Evolutionary conservation across 352 stramenopile genomes (phyloP).

Genomic region (Pythium scleroteichum): DNA sequence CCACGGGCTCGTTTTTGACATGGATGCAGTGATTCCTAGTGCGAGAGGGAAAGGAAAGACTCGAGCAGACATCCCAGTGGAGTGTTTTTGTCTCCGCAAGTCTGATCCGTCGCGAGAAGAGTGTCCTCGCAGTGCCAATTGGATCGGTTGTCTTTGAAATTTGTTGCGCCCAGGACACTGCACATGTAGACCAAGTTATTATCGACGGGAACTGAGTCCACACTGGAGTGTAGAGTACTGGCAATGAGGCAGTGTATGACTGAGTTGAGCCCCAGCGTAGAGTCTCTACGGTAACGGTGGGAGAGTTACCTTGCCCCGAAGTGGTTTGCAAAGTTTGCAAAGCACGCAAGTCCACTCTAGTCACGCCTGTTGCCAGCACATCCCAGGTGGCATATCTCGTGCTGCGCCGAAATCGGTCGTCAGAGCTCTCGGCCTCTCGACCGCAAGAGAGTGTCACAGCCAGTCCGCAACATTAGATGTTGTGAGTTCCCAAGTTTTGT

Average conservation of each 20-base stretch:
- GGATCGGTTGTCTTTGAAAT: background rate
- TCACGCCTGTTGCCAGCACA: slow-evolving; percentile 6
- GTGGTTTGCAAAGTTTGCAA: background rate
- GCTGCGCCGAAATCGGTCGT: background rate
- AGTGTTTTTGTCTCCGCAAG: background rate
- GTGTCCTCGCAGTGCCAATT: background rate
- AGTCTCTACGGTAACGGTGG: too few species aligned
- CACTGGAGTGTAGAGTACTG: too few species aligned
- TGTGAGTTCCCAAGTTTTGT: too few species aligned
- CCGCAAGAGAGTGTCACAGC: too few species aligned
- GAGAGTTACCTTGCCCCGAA: too few species aligned
- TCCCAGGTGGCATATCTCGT: slow-evolving; percentile 9
- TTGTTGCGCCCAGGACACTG: too few species aligned
- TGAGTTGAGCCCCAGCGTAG: too few species aligned
- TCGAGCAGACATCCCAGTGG: background rate
- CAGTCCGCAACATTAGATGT: too few species aligned
- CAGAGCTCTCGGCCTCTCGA: too few species aligned
- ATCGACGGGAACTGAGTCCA: too few species aligned
- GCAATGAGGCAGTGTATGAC: too few species aligned
- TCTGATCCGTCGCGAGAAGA: background rate
- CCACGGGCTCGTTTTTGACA: slow-evolving; percentile 6
- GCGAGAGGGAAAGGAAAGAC: slow-evolving; percentile 8
- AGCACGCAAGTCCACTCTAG: slow-evolving; percentile 7
- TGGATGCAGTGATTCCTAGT: slow-evolving; percentile 1
- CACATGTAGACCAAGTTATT: too few species aligned